These are phyloP conservation scores for Paramecium pentaurelia DNA, from an alignment of 73 alveolate species.

Conservation along the genomic window DNA sequence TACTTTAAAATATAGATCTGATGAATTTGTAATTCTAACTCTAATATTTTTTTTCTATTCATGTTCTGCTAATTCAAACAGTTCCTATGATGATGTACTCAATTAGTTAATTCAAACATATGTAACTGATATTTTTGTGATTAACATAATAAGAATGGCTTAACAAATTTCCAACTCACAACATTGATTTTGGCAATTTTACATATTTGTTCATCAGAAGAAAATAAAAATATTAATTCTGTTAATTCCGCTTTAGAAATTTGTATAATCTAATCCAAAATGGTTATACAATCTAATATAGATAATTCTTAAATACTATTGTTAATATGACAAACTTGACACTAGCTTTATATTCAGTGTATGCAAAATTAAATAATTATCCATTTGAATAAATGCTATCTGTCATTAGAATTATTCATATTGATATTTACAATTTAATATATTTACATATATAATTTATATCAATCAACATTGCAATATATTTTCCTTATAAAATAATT, in stretches of 20 bases:
- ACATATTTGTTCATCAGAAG: too few species aligned
- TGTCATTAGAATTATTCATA: neutral
- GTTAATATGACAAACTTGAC: neutral
- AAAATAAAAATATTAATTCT: too few species aligned
- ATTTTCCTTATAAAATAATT: neutral
- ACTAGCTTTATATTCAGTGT: neutral
- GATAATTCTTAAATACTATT: neutral
- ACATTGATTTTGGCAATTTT: too few species aligned
- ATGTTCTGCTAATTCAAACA: too few species aligned
- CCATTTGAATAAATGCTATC: constrained; percentile 12
- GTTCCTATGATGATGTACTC: too few species aligned
- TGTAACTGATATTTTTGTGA: too few species aligned
- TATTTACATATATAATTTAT: neutral
- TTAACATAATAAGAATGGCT: too few species aligned
- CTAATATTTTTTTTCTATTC: too few species aligned
- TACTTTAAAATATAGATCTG: too few species aligned
- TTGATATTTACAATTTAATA: neutral
- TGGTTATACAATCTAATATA: neutral
- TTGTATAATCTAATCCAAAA: neutral
- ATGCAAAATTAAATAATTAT: neutral
- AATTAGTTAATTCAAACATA: too few species aligned
- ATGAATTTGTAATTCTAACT: too few species aligned
- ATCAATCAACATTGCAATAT: neutral
- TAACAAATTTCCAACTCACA: too few species aligned
- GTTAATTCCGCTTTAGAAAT: neutral